Base-by-base conservation (phyloP, 208 protist species). In the Crithidia bombi region DNA sequence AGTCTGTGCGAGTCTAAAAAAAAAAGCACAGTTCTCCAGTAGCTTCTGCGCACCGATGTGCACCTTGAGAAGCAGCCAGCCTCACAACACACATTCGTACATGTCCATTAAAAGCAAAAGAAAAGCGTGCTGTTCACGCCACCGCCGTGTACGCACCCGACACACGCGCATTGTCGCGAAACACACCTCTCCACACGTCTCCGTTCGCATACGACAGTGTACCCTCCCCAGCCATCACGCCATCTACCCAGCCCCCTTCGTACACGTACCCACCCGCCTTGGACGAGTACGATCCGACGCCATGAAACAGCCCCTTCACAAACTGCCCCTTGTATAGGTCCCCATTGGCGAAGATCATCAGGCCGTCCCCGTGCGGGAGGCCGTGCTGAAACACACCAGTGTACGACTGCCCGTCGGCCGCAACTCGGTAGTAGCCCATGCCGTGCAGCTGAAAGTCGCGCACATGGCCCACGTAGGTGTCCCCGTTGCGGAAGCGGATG, bases 181-280 rank as follows among this genome's bases (percentile, higher is more conserved):
- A 87, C 11, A 54, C 51, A 15, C 89, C 89, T 19, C 80, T 64
- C 86, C 86, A 94, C 21, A 89, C 75, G 68, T 91, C 85, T n/a
- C 87, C 87, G 33, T 93, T 90, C 7, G 71, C 68, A 73, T 87
- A 95, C 47, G 67, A 66, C 28, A 95, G 32, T 11, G 62, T 79
- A 11, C 87, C 90, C 7, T 65, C 46, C 1, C 91, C 91, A 43
- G 91, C 65, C 75, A 91, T 90, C 25, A 64, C 59, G 0, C 87
- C 91, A 7, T 72, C 70, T 32, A 66, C 21, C 90, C 90, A 95
- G 49, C 55, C 59, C 3, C 88, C 88, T 36, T 94, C 89, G 56
- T 89, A 96, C 41, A 81, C 61, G 68, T 85, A 89, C 7, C 17
- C 56, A 23, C 76, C 73, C 30, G 43, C 68, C 36, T 79, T 39